Percentiles rank a stretch among this genome's conserved stretches.
Conservation (phyloP, 1,139 yeast species). For the Protomyces gravidus region DNA sequence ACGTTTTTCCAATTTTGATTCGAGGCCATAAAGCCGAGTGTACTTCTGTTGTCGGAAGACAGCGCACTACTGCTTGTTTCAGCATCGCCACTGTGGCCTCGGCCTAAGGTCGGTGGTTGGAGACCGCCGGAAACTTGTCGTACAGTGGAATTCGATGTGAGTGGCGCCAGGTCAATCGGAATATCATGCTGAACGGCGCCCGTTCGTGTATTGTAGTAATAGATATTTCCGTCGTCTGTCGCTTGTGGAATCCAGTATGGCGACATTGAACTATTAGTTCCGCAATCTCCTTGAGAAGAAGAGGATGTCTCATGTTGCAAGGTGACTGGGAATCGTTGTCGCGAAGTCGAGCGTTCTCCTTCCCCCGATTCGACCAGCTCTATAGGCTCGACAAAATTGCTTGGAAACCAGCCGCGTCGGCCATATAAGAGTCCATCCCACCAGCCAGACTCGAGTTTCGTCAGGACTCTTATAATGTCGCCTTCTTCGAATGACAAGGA, state of each 20-base stretch:
- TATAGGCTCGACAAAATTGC: conserved; percentile 38
- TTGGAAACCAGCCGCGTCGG: conserved; percentile 42
- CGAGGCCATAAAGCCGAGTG: too few relatives aligned
- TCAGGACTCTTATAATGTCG: conserved; percentile 62
- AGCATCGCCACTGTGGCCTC: too few relatives aligned
- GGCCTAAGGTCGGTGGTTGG: background rate
- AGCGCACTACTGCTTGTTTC: background rate
- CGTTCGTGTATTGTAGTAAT: conserved; percentile 64
- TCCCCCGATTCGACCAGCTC: conserved; percentile 41
- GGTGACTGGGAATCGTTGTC: background rate
- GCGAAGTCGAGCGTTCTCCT: conserved; percentile 35
- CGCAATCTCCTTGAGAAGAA: background rate
- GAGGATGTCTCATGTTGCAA: background rate
- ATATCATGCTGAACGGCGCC: conserved; percentile 76
- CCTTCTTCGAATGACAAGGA: conserved; percentile 61
- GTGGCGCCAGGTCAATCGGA: conserved; percentile 52
- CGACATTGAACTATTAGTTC: conserved; percentile 47
- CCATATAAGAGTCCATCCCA: conserved; percentile 41
- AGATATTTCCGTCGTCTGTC: conserved; percentile 63
- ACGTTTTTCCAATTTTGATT: conserved; percentile 8
- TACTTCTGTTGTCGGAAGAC: too few relatives aligned
- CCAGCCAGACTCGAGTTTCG: conserved; percentile 46
- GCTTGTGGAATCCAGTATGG: conserved; percentile 30
- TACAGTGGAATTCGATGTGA: background rate
- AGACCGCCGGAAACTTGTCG: background rate